These are phyloP conservation scores for Ceratobasidium sp. DNA, from an alignment of 1,284 basidiomycete species.

Conservation along the genomic window DNA sequence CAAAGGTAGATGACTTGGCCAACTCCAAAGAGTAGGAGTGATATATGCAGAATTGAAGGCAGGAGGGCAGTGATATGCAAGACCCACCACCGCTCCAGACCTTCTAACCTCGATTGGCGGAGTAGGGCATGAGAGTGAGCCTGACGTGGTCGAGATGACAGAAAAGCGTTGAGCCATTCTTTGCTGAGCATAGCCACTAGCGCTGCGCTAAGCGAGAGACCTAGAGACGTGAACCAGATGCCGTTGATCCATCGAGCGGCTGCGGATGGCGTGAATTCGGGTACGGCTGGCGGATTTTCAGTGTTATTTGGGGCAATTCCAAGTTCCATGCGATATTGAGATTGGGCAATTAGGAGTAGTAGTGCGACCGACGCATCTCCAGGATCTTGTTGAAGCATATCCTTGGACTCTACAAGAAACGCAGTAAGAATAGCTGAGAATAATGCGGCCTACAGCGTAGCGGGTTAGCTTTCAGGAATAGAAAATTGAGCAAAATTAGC, in stretches of 20 bases:
- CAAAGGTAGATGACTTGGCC: slow-evolving; percentile 16
- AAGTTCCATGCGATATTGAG: neutral
- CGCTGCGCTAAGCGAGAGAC: neutral
- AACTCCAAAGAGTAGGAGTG: slow-evolving; percentile 21
- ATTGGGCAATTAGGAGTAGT: neutral
- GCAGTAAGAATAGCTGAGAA: slow-evolving; percentile 37
- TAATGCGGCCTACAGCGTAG: slow-evolving; percentile 10
- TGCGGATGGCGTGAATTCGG: neutral
- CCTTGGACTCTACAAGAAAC: slow-evolving; percentile 24
- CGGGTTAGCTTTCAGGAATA: no score
- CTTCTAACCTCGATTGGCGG: neutral
- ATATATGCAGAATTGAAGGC: slow-evolving; percentile 8
- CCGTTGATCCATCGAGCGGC: slow-evolving; percentile 11
- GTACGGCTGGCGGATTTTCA: neutral
- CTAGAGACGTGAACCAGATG: slow-evolving; percentile 27
- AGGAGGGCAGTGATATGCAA: neutral
- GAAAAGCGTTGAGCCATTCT: slow-evolving; percentile 15
- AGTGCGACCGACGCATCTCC: neutral
- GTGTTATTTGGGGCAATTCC: neutral
- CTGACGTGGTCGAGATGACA: neutral
- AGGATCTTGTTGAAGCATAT: slow-evolving; percentile 5
- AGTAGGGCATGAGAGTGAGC: neutral
- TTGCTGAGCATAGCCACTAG: slow-evolving; percentile 21
- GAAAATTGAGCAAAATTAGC: neutral
- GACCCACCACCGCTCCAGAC: slow-evolving; percentile 18